A percentile compares a stretch with the other conserved stretches of the same genome.
Evolutionary conservation across 441 rosid genomes (phyloP).

Genomic region (Croton laevigatus): DNA sequence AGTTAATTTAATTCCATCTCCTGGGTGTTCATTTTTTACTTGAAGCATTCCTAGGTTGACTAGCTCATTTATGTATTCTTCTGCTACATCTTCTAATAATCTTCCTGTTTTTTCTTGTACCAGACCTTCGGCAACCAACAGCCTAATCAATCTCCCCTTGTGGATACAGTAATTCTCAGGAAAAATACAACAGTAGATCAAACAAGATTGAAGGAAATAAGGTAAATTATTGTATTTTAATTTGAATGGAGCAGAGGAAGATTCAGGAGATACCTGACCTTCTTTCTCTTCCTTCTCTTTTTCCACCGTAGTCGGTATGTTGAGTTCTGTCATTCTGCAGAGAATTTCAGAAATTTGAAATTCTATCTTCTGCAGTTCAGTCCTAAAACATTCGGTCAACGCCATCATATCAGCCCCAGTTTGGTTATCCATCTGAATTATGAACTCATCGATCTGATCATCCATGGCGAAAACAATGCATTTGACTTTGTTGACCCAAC

Average conservation of each 20-base stretch:
- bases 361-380: slow-evolving; percentile 23
- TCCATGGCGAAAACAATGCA: slow-evolving; percentile 21
- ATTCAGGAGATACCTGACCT: slow-evolving; percentile 26
- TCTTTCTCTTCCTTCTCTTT: slow-evolving; percentile 5
- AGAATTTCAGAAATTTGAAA: slow-evolving; percentile 18
- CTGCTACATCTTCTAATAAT: slow-evolving; percentile 32
- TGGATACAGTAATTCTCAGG: slow-evolving; percentile 33
- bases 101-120: slow-evolving; percentile 31
- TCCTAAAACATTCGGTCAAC: slow-evolving; percentile 24
- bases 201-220: slow-evolving; percentile 33
- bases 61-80: slow-evolving; percentile 30
- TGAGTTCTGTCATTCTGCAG: slow-evolving; percentile 18
- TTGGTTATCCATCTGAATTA: slow-evolving; percentile 27
- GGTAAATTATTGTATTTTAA: slow-evolving; percentile 25
- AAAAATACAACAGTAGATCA: slow-evolving; percentile 37
- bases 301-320: slow-evolving; percentile 1
- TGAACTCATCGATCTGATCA: slow-evolving; percentile 32
- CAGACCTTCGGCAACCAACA: slow-evolving; percentile 41
- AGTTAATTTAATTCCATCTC: slow-evolving; percentile 22
- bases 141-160: slow-evolving; percentile 33
- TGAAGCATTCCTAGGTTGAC: slow-evolving; percentile 36
- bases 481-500: slow-evolving; percentile 20
- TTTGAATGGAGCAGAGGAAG: slow-evolving; percentile 22
- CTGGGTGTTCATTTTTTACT: slow-evolving; percentile 17
- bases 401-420: slow-evolving; percentile 15